Conservation (phyloP, 106 monocot genomes). For the Dioscorea zingiberensis region DNA sequence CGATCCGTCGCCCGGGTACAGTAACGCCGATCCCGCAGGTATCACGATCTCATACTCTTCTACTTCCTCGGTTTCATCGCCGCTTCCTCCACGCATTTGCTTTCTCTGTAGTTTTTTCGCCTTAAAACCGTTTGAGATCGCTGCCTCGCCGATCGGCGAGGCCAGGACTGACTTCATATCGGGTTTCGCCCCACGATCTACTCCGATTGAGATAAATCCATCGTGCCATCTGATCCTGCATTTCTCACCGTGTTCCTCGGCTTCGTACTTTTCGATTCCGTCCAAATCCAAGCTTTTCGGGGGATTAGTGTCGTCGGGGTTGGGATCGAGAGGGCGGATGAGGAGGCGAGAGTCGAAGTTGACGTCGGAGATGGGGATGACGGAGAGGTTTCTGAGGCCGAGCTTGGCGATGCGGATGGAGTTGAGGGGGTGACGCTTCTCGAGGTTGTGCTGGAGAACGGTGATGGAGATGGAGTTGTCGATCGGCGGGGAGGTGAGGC, state of each 20-base stretch:
- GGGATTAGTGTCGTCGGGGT: neutral
- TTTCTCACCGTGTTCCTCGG: constrained; percentile 7
- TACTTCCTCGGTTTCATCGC: constrained; percentile 24
- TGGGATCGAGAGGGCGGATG: constrained; percentile 34
- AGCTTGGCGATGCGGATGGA: constrained; percentile 57
- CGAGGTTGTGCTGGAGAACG: constrained; percentile 71
- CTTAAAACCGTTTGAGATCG: constrained; percentile 42
- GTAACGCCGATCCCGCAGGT: constrained; percentile 54
- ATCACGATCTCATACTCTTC: constrained; percentile 59
- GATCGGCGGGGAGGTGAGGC: constrained; percentile 53
- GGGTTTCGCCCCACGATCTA: constrained; percentile 50
- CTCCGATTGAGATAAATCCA: constrained; percentile 22
- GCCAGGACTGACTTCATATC: constrained; percentile 33
- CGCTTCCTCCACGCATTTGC: constrained; percentile 5
- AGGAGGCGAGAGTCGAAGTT: constrained; percentile 40
- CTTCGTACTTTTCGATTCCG: neutral
- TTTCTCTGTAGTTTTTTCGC: constrained; percentile 56
- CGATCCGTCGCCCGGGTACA: constrained; percentile 55
- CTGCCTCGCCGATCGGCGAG: constrained; percentile 30
- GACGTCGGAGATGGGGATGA: constrained; percentile 57
- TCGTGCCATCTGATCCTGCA: constrained; percentile 27
- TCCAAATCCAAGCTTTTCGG: neutral
- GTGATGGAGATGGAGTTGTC: constrained; percentile 64
- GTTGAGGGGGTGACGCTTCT: constrained; percentile 72
- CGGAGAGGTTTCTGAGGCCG: constrained; percentile 50